Conservation (phyloP, 345 rosid species). For the Eucalyptus camaldulensis region DNA sequence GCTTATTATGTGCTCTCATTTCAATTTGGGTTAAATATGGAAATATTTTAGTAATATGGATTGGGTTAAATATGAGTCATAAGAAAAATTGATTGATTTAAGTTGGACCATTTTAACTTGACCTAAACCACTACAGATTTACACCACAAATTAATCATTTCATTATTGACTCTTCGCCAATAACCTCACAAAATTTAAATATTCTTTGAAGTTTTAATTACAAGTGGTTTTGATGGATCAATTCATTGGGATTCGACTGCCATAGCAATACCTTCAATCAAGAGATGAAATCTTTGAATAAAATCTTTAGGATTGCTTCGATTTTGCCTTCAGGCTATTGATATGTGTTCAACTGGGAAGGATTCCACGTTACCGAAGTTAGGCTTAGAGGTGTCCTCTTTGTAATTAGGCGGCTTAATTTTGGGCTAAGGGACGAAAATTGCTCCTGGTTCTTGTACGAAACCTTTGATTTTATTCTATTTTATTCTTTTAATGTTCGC, state of each 20-base stretch:
- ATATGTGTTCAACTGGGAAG: not conserved
- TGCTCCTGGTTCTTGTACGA: not conserved
- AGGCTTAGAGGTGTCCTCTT: not conserved
- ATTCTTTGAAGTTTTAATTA: not conserved
- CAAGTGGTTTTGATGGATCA: not conserved
- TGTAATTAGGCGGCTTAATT: not conserved
- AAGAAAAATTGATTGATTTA: too few relatives aligned
- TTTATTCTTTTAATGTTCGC: not conserved
- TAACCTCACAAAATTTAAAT: not conserved
- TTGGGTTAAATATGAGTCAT: accelerated
- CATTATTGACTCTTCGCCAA: not conserved
- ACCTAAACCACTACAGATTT: not conserved
- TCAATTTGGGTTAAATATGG: too few relatives aligned
- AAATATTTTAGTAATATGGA: too few relatives aligned
- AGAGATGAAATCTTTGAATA: not conserved
- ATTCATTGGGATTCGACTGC: not conserved
- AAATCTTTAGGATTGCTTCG: not conserved
- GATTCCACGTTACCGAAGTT: not conserved
- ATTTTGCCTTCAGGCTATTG: accelerated
- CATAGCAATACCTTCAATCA: accelerated
- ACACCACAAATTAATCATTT: not conserved
- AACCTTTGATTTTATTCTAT: not conserved
- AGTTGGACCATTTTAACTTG: too few relatives aligned
- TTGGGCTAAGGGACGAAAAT: not conserved
- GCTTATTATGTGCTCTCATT: not conserved